Percentiles rank a stretch among this genome's conserved stretches.
phyloP scores from a whole-genome alignment of 371 early-diverging fungal genomes.

The Mortierella sp. region DNA sequence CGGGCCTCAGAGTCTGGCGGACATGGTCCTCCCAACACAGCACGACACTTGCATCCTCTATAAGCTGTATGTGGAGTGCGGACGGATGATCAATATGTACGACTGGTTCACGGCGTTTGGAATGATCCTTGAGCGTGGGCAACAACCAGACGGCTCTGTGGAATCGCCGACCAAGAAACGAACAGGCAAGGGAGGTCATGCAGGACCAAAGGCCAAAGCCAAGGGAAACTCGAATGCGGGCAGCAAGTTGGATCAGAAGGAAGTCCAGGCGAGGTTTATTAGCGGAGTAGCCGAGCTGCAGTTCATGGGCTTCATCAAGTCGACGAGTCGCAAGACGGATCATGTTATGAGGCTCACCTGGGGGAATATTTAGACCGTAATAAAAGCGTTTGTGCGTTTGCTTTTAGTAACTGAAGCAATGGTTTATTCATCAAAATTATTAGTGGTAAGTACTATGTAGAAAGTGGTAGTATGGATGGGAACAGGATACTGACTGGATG shows the following conservation, averaged over 20 bases:
- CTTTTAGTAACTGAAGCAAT: background rate
- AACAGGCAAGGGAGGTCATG: slow-evolving; percentile 22
- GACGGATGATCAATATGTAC: slow-evolving; percentile 91
- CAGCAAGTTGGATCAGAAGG: slow-evolving; percentile 38
- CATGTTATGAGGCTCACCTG: slow-evolving; percentile 92
- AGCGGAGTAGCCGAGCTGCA: slow-evolving; percentile 87
- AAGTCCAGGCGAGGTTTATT: slow-evolving; percentile 83
- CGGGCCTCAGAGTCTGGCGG: slow-evolving; percentile 43
- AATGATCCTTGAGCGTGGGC: slow-evolving; percentile 66
- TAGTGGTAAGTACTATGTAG: too few species aligned
- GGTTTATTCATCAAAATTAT: background rate
- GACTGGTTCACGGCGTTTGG: slow-evolving; percentile 93
- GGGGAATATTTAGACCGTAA: slow-evolving; percentile 69
- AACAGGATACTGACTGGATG: background rate
- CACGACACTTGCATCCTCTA: slow-evolving; percentile 90
- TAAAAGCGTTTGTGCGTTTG: background rate
- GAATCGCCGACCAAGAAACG: slow-evolving; percentile 26
- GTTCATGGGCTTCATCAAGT: slow-evolving; percentile 90
- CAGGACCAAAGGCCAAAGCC: slow-evolving; percentile 30
- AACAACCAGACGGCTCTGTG: slow-evolving; percentile 18
- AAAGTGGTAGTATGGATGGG: background rate
- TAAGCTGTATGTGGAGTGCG: slow-evolving; percentile 91
- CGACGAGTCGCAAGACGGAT: slow-evolving; percentile 91
- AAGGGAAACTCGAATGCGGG: slow-evolving; percentile 23
- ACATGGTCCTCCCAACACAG: slow-evolving; percentile 70